A percentile compares a stretch with the other conserved stretches of the same genome.
Evolutionary conservation across 2,329 filamentous ascomycete genomes (phyloP).

Genomic region (Diplodia intermedia): DNA sequence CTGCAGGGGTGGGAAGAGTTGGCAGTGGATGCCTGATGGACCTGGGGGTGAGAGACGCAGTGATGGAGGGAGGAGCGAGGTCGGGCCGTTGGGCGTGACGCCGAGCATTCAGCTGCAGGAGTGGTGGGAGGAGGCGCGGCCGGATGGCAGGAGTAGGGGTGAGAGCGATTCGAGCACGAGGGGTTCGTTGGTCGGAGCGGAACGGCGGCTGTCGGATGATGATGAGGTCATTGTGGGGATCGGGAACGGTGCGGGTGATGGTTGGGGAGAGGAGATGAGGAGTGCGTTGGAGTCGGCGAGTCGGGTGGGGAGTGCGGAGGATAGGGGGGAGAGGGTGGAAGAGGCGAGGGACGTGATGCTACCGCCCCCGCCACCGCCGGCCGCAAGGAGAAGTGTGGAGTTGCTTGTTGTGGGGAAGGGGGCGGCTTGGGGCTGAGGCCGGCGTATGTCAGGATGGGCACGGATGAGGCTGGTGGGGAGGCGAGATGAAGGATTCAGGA

Average conservation of each 20-base stretch:
- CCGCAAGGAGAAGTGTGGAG: conserved; percentile 8
- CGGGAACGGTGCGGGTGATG: too few species aligned
- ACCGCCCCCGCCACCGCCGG: background rate
- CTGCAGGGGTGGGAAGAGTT: background rate
- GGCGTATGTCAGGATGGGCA: conserved; percentile 10
- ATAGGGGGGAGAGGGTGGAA: background rate
- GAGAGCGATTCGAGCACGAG: conserved; percentile 10
- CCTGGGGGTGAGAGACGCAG: background rate
- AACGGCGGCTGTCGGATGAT: background rate
- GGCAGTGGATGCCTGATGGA: background rate
- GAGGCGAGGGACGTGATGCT: background rate
- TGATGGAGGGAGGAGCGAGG: background rate
- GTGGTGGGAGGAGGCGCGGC: background rate
- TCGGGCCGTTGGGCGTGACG: background rate
- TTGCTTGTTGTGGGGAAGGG: conserved; percentile 9
- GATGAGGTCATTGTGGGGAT: background rate
- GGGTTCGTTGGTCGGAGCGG: background rate
- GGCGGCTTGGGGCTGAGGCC: conserved; percentile 4
- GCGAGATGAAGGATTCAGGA: conserved; percentile 37
- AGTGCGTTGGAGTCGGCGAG: background rate
- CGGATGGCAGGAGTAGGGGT: background rate
- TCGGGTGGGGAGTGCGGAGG: conserved; percentile 1
- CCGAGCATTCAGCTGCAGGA: conserved; percentile 7
- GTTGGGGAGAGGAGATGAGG: background rate
- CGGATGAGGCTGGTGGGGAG: conserved; percentile 26